phyloP scores from a whole-genome alignment of 2,329 filamentous ascomycete genomes.

The Pseudogymnoascus sp. region DNA sequence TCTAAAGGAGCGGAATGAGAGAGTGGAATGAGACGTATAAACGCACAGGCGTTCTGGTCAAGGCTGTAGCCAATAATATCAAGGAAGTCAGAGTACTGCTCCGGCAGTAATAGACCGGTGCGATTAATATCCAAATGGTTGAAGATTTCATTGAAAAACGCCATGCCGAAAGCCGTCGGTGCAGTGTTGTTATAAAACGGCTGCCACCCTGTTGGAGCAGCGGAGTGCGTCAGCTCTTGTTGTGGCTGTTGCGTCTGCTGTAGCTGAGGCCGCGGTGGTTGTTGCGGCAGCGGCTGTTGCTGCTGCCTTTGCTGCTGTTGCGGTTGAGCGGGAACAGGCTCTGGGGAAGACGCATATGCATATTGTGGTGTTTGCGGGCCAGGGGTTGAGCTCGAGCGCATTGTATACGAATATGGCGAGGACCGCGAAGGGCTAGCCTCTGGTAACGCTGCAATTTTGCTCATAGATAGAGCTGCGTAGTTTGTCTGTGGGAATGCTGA shows the following conservation, averaged over 20 bases:
- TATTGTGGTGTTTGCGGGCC: neutral
- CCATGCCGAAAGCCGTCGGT: constrained; percentile 18
- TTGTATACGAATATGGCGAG: neutral
- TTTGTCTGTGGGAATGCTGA: neutral
- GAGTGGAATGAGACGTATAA: neutral
- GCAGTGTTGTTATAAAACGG: constrained; percentile 17
- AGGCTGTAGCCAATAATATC: constrained; percentile 18
- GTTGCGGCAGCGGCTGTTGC: neutral
- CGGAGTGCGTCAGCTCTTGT: neutral
- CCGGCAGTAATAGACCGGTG: constrained; percentile 19
- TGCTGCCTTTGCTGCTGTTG: neutral
- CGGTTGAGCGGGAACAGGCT: neutral
- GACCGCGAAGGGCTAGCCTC: neutral
- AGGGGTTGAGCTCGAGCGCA: neutral
- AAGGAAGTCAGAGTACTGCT: constrained; percentile 20
- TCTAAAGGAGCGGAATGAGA: neutral
- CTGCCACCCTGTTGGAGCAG: constrained; percentile 24
- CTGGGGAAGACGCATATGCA: neutral
- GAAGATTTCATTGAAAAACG: constrained; percentile 17
- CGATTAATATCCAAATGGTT: constrained; percentile 18
- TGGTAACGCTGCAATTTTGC: neutral
- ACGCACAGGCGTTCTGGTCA: constrained; percentile 20
- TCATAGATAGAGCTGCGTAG: neutral
- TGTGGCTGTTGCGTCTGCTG: neutral
- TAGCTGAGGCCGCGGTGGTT: neutral